phyloP scores from a whole-genome alignment of 345 rosid species.

The Acer yangbiense region DNA sequence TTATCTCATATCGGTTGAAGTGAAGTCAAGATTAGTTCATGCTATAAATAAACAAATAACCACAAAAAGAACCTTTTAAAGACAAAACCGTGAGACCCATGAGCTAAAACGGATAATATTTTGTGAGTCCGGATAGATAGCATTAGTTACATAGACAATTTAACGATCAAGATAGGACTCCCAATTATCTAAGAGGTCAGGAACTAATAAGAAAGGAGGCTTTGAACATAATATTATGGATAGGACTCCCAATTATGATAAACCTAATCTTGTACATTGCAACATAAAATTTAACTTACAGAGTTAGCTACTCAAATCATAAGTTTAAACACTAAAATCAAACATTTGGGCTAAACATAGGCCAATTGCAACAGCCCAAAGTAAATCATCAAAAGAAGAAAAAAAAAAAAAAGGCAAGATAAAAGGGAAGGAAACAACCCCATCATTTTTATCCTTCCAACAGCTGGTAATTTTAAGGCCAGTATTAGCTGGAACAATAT shows the following conservation, averaged over 20 bases:
- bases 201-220: not conserved
- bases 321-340: conserved; percentile 20
- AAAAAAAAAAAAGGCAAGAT: not conserved
- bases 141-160: not conserved
- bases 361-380: conserved; percentile 13
- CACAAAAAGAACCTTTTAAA: no score
- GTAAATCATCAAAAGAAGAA: conserved; percentile 17
- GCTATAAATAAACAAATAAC: no score
- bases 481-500: conserved; percentile 24
- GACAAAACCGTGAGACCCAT: no score
- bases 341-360: conserved; percentile 14
- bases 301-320: conserved; percentile 12
- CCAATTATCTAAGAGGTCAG: not conserved
- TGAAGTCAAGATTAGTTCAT: no score
- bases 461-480: conserved; percentile 18
- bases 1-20: no score
- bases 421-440: conserved; percentile 1
- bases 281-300: conserved; percentile 12
- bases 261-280: conserved; percentile 27
- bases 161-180: not conserved
- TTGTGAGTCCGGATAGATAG: no score
- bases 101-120: no score
- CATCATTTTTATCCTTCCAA: conserved; percentile 21
- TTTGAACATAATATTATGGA: not conserved
- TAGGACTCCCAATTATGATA: not conserved